These are phyloP conservation scores for Saposhnikovia divaricata DNA, from an alignment of 129 eudicot genomes.

Conservation along the genomic window DNA sequence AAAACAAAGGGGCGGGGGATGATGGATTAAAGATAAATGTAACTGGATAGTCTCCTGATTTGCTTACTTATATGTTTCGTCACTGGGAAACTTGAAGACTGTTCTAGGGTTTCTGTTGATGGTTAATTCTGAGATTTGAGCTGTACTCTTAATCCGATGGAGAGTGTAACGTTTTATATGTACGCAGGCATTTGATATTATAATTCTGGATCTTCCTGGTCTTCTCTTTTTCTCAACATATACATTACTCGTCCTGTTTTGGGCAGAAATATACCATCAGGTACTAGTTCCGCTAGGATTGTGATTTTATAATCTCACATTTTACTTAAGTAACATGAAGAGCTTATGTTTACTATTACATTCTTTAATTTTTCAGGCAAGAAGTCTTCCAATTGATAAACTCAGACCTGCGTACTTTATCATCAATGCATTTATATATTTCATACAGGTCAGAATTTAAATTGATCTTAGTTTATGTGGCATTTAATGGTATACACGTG, in stretches of 20 bases:
- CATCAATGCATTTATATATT: constrained; percentile 45
- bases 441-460: constrained; percentile 40
- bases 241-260: constrained; percentile 67
- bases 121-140: not conserved
- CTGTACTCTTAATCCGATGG: not conserved
- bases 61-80: not conserved
- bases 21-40: not conserved
- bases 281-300: constrained; percentile 16
- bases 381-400: constrained; percentile 51
- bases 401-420: constrained; percentile 44
- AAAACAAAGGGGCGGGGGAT: not conserved
- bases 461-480: not conserved
- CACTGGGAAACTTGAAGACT: not conserved
- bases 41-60: not conserved
- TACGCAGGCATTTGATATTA: constrained; percentile 42
- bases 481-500: not conserved
- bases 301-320: not conserved
- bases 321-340: not conserved
- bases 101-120: not conserved
- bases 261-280: constrained; percentile 89
- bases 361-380: constrained; percentile 40
- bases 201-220: constrained; percentile 60
- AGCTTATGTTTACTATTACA: not conserved
- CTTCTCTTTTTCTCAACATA: constrained; percentile 60
- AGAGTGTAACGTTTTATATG: not conserved